Evolutionary conservation across 1,284 basidiomycete genomes (phyloP).

Genomic region (Tilletia indica): DNA sequence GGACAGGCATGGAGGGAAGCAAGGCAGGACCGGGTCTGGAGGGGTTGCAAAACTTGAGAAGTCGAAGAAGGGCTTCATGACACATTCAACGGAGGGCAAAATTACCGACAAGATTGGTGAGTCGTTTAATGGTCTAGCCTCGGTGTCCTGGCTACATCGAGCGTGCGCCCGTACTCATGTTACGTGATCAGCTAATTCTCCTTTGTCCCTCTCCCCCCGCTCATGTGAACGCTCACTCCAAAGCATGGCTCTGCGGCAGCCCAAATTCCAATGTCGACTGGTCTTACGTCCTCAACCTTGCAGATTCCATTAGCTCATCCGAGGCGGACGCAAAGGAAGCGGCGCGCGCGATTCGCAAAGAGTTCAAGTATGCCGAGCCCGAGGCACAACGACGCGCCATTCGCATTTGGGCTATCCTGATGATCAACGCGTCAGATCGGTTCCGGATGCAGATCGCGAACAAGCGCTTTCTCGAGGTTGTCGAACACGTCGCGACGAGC

Average conservation of each 20-base stretch:
- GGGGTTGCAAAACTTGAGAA: background rate
- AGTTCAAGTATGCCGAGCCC: conserved; percentile 40
- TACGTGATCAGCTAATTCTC: too few species aligned
- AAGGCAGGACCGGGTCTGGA: background rate
- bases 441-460: conserved; percentile 43
- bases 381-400: conserved; percentile 39
- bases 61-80: background rate
- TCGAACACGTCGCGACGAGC: conserved; percentile 39
- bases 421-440: conserved; percentile 39
- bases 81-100: conserved; percentile 19
- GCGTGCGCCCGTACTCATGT: background rate
- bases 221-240: too few species aligned
- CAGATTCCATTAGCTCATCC: conserved; percentile 34
- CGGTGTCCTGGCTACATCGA: too few species aligned
- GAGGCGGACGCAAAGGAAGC: conserved; percentile 47
- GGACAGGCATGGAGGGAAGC: background rate
- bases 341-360: conserved; percentile 42
- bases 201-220: background rate
- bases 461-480: conserved; percentile 43
- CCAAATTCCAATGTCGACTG: conserved; percentile 31
- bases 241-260: conserved; percentile 30
- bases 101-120: conserved; percentile 24
- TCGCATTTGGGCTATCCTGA: conserved; percentile 41
- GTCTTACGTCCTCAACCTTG: conserved; percentile 33
- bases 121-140: background rate